A percentile compares a stretch with the other conserved stretches of the same genome.
Evolutionary conservation across 306 rosid genomes (phyloP).

Genomic region (Albizia julibrissin): DNA sequence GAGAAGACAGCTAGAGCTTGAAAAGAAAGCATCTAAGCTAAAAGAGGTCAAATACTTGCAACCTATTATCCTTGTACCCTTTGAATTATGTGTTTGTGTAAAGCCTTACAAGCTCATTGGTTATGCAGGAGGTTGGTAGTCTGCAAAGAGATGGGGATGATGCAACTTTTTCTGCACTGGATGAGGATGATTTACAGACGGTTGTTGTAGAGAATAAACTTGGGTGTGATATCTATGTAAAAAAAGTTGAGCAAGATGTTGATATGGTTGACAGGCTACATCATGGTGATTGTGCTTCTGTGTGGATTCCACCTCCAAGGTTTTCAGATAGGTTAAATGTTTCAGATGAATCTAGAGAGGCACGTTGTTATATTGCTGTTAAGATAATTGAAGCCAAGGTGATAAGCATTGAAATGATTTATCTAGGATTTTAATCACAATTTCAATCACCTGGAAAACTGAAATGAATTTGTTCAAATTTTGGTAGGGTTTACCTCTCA

Average conservation of each 20-base stretch:
- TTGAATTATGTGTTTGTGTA: slow-evolving; percentile 13
- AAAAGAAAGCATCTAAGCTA: slow-evolving; percentile 68
- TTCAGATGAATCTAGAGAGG: slow-evolving; percentile 77
- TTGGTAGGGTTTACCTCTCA: slow-evolving; percentile 75
- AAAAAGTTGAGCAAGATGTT: slow-evolving; percentile 63
- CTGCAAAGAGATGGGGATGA: slow-evolving; percentile 51
- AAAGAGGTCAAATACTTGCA: slow-evolving; percentile 54
- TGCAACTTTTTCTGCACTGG: slow-evolving; percentile 78
- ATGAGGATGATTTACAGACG: slow-evolving; percentile 95
- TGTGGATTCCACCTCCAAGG: slow-evolving; percentile 93
- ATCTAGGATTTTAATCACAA: background rate
- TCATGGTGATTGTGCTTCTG: slow-evolving; percentile 66
- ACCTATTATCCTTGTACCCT: slow-evolving; percentile 32
- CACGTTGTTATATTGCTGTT: slow-evolving; percentile 80
- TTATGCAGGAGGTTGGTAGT: slow-evolving; percentile 68
- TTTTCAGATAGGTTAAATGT: slow-evolving; percentile 88
- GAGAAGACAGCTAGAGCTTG: slow-evolving; percentile 89
- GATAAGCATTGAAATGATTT: slow-evolving; percentile 33
- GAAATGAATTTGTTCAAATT: slow-evolving; percentile 29
- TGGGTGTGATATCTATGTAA: slow-evolving; percentile 81
- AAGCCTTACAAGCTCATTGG: slow-evolving; percentile 31
- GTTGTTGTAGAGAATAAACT: slow-evolving; percentile 83
- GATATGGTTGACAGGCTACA: slow-evolving; percentile 57
- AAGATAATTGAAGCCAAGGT: slow-evolving; percentile 97
- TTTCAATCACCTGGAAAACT: slow-evolving; percentile 25